Conservation (phyloP, 345 rosid genomes). For the Alliaria petiolata region DNA sequence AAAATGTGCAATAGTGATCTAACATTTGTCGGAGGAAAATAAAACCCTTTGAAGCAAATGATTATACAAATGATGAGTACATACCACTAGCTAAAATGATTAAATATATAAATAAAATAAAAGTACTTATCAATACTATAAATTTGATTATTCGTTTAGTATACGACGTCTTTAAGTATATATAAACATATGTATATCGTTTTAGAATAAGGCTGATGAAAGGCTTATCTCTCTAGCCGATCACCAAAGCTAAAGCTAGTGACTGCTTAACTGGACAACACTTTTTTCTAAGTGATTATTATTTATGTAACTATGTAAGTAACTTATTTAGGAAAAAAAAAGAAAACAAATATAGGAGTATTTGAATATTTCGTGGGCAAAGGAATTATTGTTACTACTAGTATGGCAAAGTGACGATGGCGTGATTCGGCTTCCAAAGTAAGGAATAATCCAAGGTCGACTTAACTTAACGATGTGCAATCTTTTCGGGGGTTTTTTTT, state of each 20-base stretch:
- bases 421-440: constrained; percentile 11
- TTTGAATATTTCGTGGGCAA: not conserved
- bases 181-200: too few relatives aligned
- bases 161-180: not conserved
- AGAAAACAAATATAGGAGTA: not conserved
- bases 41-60: not conserved
- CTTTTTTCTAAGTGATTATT: not conserved
- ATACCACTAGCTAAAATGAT: not conserved
- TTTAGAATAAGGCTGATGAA: constrained; percentile 20
- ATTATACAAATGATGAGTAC: not conserved
- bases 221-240: constrained; percentile 25
- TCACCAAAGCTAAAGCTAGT: constrained; percentile 22
- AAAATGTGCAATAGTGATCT: not conserved
- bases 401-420: constrained; percentile 20
- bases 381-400: not conserved
- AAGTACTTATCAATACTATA: not conserved
- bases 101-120: not conserved
- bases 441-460: not conserved
- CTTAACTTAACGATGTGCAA: not conserved
- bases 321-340: not conserved
- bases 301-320: too few relatives aligned
- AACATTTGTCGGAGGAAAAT: not conserved
- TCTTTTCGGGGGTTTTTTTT: not conserved
- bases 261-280: constrained; percentile 21
- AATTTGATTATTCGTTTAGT: not conserved